Base-by-base conservation (phyloP, 2,329 filamentous ascomycete genomes). In the Diaporthe vexans region DNA sequence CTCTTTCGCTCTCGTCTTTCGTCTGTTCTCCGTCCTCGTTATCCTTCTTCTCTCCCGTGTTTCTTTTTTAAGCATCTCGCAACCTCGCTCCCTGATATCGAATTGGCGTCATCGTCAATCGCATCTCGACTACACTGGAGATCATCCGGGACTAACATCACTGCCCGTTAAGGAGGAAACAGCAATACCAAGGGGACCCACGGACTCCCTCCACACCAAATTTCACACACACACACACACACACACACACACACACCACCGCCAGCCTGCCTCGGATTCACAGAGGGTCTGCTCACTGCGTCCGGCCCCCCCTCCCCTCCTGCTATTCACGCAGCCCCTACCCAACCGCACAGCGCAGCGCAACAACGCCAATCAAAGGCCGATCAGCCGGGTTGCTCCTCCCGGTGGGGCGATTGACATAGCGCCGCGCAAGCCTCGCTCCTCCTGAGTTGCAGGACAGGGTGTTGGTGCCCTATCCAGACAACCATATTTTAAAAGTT, bases 381-480 rank as follows among this genome's bases (percentile, higher is more conserved):
- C 74, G 74, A 74, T 74, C 72, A 75, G 70, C 74, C 74, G 74
- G 70, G 72, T 68, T 75, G 19, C 43, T 68, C 73, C 72, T 75
- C 37, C 67, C 74, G 59, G 72, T 71, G 71, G 68, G 71, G 76
- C 75, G 68, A 74, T 70, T 74, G 76, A 72, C 73, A 75, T 59
- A 78, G 74, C 74, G 74, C 74, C 75, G 74, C 75, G 74, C 75
- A 78, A 73, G 69, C 76, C 72, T 75, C 58, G 67, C 76, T 75
- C 73, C 74, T 76, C 71, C 72, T 74, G 71, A 70, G 74, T 76
- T 74, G 74, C 74, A 73, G 73, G 74, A 76, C 71, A 76, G 74
- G 77, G 73, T 72, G 65, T 75, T 73, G 72, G 68, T 76, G 73
- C 77, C 77, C 75, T 72, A 72, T 68, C 71, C 69, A 72, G 56